Percentiles rank a stretch among this genome's conserved stretches.
Conservation (phyloP, 306 rosid species). For the Hippophae rhamnoides region DNA sequence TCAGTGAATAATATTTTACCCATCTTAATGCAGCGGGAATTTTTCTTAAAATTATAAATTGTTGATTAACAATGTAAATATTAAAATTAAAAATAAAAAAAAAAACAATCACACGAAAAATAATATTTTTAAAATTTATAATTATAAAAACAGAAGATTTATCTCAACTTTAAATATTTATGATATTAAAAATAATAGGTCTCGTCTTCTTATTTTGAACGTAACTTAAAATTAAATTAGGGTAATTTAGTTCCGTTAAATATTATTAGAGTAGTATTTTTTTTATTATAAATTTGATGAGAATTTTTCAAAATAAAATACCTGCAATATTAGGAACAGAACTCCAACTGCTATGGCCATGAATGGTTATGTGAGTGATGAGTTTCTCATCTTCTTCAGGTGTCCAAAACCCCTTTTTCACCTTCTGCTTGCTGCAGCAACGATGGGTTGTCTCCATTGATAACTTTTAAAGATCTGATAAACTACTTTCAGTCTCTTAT, state of each 20-base stretch:
- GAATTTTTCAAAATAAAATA: background rate
- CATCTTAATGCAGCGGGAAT: too few species aligned
- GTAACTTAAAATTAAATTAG: too few species aligned
- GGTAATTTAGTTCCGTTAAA: too few species aligned
- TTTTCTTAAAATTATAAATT: background rate
- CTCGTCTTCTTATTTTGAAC: too few species aligned
- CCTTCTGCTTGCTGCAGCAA: conserved; percentile 75
- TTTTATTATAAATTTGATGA: background rate
- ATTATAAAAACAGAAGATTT: too few species aligned
- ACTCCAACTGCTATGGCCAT: conserved; percentile 76
- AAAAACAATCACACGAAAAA: background rate
- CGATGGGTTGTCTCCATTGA: conserved; percentile 33
- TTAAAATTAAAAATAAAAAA: background rate
- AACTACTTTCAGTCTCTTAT: too few species aligned
- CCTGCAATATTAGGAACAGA: conserved; percentile 74
- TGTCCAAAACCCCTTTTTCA: conserved; percentile 87
- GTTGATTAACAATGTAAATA: background rate
- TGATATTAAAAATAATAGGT: too few species aligned
- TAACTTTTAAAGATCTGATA: too few species aligned
- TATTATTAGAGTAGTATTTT: too few species aligned
- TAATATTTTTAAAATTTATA: too few species aligned
- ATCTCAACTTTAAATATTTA: too few species aligned
- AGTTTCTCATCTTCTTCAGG: conserved; percentile 94
- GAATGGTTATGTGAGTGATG: conserved; percentile 32
- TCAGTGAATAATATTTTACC: too few species aligned